Evolutionary conservation across 1,139 yeast species (phyloP), one percentile per base, ranked within the genome.

Genomic region (Suzukiozyma palmioleophila): DNA sequence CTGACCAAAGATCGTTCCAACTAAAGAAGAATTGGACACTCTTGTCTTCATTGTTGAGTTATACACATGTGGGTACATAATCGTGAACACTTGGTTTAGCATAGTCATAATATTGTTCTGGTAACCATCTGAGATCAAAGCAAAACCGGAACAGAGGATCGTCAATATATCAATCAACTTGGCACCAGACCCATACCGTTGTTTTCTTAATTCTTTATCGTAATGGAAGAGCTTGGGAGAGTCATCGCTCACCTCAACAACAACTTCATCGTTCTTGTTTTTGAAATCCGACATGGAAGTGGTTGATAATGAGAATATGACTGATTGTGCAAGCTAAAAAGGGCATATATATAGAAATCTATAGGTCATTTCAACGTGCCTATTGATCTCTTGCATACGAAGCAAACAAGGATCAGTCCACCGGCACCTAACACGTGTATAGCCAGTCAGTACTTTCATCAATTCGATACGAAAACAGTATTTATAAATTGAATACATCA

Each of bases 111-210:
- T 74, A 50, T 73, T 74, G 47, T 73, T 74, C 46, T 73, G 76
- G 49, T 73, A 73, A 10, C 79, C 79, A 56, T 74, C 79, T 9
- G 77, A 71, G 36, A 73, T 66, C 49, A 73, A 67, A 5, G 78
- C 78, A 46, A 71, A 73, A 15, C 79, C 79, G 39, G 77, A 65
- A 53, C 74, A 66, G 22, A 67, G 50, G 41, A 71, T 62, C 42
- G 61, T 62, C 36, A 70, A 51, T 25, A 64, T 47, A 44, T 69
- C 75, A 35, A 50, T 60, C 34, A 51, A 28, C 31, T 49, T 50
- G 11, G 60, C 59, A 2, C 67, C 68, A 1, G 52, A 54, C 8
- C 41, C 50, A 37, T 64, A 59, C 41, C 77, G 57, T 16, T 48
- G 46, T 29, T 44, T 47, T 53, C 77, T 60, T 28, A 49, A 54